Percentiles rank a stretch among this genome's conserved stretches.
Conservation (phyloP, 1,284 basidiomycete species). For the Polyporus tsugae region DNA sequence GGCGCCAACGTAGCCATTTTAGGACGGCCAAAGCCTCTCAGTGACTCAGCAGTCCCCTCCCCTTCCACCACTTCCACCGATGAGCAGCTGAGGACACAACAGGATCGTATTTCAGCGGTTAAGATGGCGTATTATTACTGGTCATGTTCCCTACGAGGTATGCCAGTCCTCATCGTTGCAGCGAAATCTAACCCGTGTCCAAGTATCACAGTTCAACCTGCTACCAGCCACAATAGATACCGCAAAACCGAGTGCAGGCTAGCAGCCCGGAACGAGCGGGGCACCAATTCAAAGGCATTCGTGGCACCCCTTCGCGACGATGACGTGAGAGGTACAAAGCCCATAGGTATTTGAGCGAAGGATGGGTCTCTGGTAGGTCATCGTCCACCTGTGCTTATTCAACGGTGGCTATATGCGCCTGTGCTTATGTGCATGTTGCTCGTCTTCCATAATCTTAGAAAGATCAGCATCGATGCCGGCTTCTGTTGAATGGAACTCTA, state of each 20-base stretch:
- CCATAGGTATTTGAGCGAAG: too few relatives aligned
- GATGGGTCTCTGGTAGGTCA: neutral
- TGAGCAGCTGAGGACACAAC: neutral
- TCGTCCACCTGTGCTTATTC: neutral
- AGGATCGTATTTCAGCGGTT: neutral
- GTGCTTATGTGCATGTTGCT: neutral
- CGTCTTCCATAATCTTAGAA: neutral
- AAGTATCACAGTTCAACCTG: too few relatives aligned
- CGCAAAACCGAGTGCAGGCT: too few relatives aligned
- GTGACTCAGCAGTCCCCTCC: too few relatives aligned
- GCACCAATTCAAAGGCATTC: too few relatives aligned
- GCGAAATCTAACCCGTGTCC: neutral
- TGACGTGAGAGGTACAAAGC: too few relatives aligned
- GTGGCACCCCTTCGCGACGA: too few relatives aligned
- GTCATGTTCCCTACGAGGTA: neutral
- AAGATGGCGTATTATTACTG: neutral
- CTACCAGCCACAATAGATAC: too few relatives aligned
- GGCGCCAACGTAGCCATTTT: constrained; percentile 4
- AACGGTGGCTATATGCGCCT: neutral
- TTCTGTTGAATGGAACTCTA: neutral
- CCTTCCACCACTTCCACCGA: neutral
- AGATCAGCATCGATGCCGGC: neutral
- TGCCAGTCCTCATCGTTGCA: neutral
- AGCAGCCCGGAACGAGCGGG: too few relatives aligned
- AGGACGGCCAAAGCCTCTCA: neutral